These are phyloP conservation scores for Posidonia oceanica DNA, from an alignment of 116 monocot genomes.

Conservation along the genomic window DNA sequence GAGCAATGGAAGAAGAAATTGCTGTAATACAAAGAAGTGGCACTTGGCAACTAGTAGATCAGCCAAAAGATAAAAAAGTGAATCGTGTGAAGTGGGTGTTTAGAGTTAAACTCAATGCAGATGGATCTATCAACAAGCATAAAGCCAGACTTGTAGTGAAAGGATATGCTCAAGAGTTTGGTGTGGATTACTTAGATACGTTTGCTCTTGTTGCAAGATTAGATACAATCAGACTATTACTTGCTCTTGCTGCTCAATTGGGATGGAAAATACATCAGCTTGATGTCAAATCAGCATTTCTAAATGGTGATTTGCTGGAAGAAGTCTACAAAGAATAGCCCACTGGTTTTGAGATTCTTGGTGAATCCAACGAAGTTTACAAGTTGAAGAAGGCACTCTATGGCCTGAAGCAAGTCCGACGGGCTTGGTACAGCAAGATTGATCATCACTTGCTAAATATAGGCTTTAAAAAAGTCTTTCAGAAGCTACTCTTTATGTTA, in stretches of 20 bases:
- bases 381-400: too few relatives aligned
- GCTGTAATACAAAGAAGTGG: background rate
- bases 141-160: constrained; percentile 4
- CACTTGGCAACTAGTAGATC: background rate
- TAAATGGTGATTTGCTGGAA: constrained; percentile 8
- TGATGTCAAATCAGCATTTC: constrained; percentile 12
- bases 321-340: constrained; percentile 3
- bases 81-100: constrained; percentile 13
- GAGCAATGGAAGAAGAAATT: constrained; percentile 1
- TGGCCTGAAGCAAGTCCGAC: background rate
- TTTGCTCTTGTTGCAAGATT: constrained; percentile 3
- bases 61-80: constrained; percentile 1
- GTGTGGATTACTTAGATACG: background rate
- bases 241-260: constrained; percentile 5
- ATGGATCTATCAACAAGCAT: constrained; percentile 1
- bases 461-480: background rate
- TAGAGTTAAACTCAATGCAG: background rate
- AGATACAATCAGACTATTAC: background rate
- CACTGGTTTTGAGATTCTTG: background rate
- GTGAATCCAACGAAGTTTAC: constrained; percentile 1
- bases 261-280: constrained; percentile 2
- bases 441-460: background rate
- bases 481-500: constrained; percentile 8
- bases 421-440: constrained; percentile 10
- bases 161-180: constrained; percentile 1